phyloP scores from a whole-genome alignment of 179 eudicot genomes.

The Monotropa hypopitys region DNA sequence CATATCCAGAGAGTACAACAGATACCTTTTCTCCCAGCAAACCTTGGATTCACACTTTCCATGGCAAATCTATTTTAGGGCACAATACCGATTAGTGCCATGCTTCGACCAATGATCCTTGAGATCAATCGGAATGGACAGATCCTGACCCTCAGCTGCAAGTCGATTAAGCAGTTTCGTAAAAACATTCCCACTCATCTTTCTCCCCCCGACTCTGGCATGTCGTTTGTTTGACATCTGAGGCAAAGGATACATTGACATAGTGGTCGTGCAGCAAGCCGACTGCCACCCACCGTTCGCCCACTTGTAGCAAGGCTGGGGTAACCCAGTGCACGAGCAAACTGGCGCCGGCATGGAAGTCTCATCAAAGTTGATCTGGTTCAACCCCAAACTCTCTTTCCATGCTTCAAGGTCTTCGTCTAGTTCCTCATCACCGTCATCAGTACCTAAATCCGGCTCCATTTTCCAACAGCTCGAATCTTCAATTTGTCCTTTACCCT shows the following conservation, averaged over 20 bases:
- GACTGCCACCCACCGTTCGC: slow-evolving; percentile 94
- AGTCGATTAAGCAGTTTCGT: slow-evolving; percentile 55
- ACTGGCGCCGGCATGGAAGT: slow-evolving; percentile 72
- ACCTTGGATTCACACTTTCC: not conserved
- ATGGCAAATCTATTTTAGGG: slow-evolving; percentile 20
- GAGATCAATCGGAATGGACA: slow-evolving; percentile 55
- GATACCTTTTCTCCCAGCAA: not conserved
- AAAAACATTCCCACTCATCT: slow-evolving; percentile 81
- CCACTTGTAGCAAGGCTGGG: slow-evolving; percentile 81
- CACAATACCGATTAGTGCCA: slow-evolving; percentile 64
- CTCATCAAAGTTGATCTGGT: slow-evolving; percentile 62
- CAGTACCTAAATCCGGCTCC: slow-evolving; percentile 19
- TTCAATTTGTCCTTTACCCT: slow-evolving; percentile 37
- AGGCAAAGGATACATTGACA: slow-evolving; percentile 68
- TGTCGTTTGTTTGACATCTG: slow-evolving; percentile 57
- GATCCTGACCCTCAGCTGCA: slow-evolving; percentile 58
- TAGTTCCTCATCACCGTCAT: slow-evolving; percentile 18
- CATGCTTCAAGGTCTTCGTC: slow-evolving; percentile 22
- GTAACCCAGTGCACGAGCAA: slow-evolving; percentile 71
- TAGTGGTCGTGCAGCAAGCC: slow-evolving; percentile 61
- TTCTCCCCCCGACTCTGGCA: slow-evolving; percentile 69
- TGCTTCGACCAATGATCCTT: slow-evolving; percentile 77
- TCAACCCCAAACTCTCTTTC: slow-evolving; percentile 52
- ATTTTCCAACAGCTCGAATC: slow-evolving; percentile 34
- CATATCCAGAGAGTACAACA: not conserved